Percentiles rank a stretch among this genome's conserved stretches.
These are phyloP conservation scores for Yamagishiella unicocca DNA, from an alignment of 139 green algal genomes.

Conservation along the genomic window DNA sequence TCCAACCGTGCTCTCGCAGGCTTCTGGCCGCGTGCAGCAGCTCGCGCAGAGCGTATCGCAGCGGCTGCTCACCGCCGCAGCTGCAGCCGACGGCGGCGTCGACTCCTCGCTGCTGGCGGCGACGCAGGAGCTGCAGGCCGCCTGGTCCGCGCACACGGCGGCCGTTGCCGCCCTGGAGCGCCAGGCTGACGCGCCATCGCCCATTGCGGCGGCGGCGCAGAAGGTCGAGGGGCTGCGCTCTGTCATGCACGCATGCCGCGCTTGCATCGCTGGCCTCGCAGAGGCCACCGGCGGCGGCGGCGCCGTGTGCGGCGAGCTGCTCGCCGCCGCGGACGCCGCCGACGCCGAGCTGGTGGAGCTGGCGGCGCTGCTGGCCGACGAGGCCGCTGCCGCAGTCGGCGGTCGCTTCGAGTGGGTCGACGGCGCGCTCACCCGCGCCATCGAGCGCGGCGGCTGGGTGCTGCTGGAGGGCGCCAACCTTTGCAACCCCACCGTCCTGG, in stretches of 20 bases:
- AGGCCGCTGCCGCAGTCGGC: constrained; percentile 44
- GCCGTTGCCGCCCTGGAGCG: constrained; percentile 31
- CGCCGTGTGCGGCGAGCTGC: background rate
- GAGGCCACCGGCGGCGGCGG: background rate
- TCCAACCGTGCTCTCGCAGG: constrained; percentile 10
- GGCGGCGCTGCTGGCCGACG: constrained; percentile 48
- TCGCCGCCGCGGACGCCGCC: background rate
- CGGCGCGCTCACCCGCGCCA: constrained; percentile 86
- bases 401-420: constrained; percentile 99
- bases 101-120: constrained; percentile 6
- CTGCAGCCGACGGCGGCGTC: background rate
- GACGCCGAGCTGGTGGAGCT: constrained; percentile 45
- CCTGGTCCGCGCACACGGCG: constrained; percentile 43
- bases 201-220: constrained; percentile 1
- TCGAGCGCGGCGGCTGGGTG: constrained; percentile 92
- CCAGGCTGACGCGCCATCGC: constrained; percentile 31
- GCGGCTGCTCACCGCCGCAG: constrained; percentile 54
- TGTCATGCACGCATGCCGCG: background rate
- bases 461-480: constrained; percentile 98
- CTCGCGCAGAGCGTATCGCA: constrained; percentile 51
- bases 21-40: constrained; percentile 39
- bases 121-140: constrained; percentile 46
- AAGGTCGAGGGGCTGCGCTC: background rate
- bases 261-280: background rate
- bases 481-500: constrained; percentile 96